A percentile compares a stretch with the other conserved stretches of the same genome.
phyloP scores from a whole-genome alignment of 352 stramenopile genomes.

The Phytopythium chamaehyphon region DNA sequence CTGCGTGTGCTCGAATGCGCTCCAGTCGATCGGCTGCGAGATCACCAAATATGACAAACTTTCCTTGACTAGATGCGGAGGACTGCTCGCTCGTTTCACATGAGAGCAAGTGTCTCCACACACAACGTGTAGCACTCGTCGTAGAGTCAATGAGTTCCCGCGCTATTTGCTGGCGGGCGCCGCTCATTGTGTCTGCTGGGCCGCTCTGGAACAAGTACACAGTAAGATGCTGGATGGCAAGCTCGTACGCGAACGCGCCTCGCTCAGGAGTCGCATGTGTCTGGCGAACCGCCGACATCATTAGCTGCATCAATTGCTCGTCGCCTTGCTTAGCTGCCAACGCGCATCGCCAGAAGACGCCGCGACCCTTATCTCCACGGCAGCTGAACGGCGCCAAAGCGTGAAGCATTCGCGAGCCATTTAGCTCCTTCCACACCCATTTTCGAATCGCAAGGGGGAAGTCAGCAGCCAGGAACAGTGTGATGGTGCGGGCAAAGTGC shows the following conservation, averaged over 20 bases:
- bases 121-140: constrained; percentile 17
- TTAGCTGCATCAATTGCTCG: constrained; percentile 37
- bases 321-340: constrained; percentile 21
- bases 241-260: constrained; percentile 48
- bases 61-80: constrained; percentile 9
- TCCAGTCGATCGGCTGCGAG: constrained; percentile 7
- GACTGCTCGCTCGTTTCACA: constrained; percentile 19
- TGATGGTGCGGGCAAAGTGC: constrained; percentile 61
- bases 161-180: constrained; percentile 41
- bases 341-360: constrained; percentile 37
- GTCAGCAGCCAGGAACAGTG: constrained; percentile 52
- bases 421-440: constrained; percentile 71
- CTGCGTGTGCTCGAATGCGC: constrained; percentile 17
- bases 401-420: constrained; percentile 46
- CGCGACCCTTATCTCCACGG: constrained; percentile 7
- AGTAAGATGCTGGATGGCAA: constrained; percentile 57
- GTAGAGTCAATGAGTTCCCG: constrained; percentile 27
- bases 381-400: constrained; percentile 34
- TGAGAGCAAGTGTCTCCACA: constrained; percentile 55
- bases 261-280: constrained; percentile 24
- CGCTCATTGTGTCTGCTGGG: constrained; percentile 21
- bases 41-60: constrained; percentile 15
- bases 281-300: constrained; percentile 42
- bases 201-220: constrained; percentile 46
- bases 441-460: constrained; percentile 53